Evolutionary conservation across 202 grass and related monocot species (phyloP), one percentile per base, ranked within the genome.

Genomic region (Sporobolus alterniflorus): DNA sequence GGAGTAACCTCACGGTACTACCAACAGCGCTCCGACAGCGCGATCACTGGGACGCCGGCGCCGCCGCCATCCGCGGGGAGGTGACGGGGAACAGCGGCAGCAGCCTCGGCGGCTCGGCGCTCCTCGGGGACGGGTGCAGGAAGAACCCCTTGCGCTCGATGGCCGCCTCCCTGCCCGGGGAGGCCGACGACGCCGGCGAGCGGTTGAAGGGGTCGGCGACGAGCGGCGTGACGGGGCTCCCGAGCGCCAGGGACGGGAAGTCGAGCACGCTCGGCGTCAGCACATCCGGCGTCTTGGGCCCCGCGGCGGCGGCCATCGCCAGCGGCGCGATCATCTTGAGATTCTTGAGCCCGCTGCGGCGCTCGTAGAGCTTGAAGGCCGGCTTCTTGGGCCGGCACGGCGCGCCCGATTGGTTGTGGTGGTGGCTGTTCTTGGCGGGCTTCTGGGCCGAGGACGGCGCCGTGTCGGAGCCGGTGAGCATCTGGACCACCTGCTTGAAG

Each of bases 401-500:
- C 56, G 24, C 26, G 79, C 9, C 16, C 40, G 17, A 1, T 63
- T 52, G 34, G 55, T 59, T 49, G 82, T 88, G 81, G 54, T 42
- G 48, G 62, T 67, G 44, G 49, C 3, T 60, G 77, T 67, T 87
- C 52, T 71, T 13, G 20, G 86, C 16, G 15, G 86, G 71, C 77
- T 79, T 87, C 75, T 39, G 36, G 36, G 82, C 86, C 13, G 25
- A 9, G 20, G 63, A 36, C 13, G 62, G 10, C 31, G 79, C 18
- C 62, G 48, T 82, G 77, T 83, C 84, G 84, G 92, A 54, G 82
- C 95, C 95, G 28, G 95, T 98, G 77, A 98, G 92, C 86, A 93
- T 89, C 89, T 98, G 95, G 42, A 98, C 95, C 17, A 98, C 89
- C 70, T 98, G 86, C 89, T 98, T 95, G 87, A 98, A 98, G 87